phyloP scores from a whole-genome alignment of 176 grass and related monocot species.

The Bonia amplexicaulis region DNA sequence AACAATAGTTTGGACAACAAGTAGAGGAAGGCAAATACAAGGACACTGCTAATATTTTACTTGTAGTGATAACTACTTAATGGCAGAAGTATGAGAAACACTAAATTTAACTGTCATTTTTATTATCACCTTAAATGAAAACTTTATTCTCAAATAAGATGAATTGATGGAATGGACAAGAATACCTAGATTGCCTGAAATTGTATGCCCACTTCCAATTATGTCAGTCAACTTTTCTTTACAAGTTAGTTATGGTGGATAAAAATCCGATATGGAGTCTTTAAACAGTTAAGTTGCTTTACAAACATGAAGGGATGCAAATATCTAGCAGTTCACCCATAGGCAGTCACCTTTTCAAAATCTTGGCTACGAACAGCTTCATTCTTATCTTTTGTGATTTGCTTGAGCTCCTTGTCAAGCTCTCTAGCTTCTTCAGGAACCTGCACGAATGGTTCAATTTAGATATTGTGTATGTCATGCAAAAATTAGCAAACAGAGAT shows the following conservation, averaged over 20 bases:
- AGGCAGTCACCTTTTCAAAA: slow-evolving; percentile 72
- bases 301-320: slow-evolving; percentile 18
- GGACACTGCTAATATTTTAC: not conserved
- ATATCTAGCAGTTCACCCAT: slow-evolving; percentile 9
- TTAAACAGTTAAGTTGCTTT: not conserved
- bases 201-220: slow-evolving; percentile 1
- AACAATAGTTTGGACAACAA: not conserved
- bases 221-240: not conserved
- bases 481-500: not conserved
- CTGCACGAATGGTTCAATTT: slow-evolving; percentile 29
- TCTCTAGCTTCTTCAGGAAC: slow-evolving; percentile 81
- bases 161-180: not conserved
- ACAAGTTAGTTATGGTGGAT: not conserved
- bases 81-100: not conserved
- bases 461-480: not conserved
- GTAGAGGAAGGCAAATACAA: not conserved
- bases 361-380: slow-evolving; percentile 79
- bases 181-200: slow-evolving; percentile 21
- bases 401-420: slow-evolving; percentile 77
- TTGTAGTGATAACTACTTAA: not conserved
- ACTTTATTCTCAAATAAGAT: slow-evolving; percentile 12
- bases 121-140: not conserved
- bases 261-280: not conserved
- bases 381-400: slow-evolving; percentile 89
- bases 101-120: not conserved